A percentile compares a stretch with the other conserved stretches of the same genome.
Conservation (phyloP, 305 asterid genomes). For the Fraxinus platypoda region DNA sequence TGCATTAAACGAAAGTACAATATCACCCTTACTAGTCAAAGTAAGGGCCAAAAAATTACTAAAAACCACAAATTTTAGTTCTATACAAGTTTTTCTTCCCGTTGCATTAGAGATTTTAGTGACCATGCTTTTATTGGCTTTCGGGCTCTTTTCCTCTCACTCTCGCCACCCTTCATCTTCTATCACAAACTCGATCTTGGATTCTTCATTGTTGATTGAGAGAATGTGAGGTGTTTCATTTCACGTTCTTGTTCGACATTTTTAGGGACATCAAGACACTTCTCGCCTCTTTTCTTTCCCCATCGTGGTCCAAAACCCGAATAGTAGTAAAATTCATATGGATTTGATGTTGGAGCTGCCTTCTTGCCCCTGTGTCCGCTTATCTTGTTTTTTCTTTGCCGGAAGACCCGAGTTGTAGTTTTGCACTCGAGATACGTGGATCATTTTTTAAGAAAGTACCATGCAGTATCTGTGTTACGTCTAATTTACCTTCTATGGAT, state of each 20-base stretch:
- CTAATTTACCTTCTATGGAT: background rate
- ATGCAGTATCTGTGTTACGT: background rate
- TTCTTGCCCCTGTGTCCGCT: conserved; percentile 23
- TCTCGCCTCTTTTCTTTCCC: conserved; percentile 20
- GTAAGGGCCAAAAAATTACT: background rate
- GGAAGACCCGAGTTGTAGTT: conserved; percentile 16
- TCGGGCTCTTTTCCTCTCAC: conserved; percentile 45
- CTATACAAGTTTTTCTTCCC: background rate
- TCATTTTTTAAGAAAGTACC: background rate
- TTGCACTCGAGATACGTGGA: conserved; percentile 10
- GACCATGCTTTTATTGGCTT: conserved; percentile 73
- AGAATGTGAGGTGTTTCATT: background rate
- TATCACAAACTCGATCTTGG: background rate
- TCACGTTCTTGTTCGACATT: background rate
- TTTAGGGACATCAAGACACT: background rate
- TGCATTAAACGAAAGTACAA: background rate
- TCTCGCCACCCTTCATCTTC: background rate
- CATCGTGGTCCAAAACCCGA: conserved; percentile 21
- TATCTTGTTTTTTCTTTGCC: background rate
- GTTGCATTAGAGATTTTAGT: conserved; percentile 53
- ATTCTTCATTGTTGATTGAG: background rate
- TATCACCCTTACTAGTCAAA: conserved; percentile 24
- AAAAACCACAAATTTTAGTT: background rate
- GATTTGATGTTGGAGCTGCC: conserved; percentile 19
- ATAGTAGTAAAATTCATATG: conserved; percentile 46